Conservation (phyloP, 495 filamentous ascomycete genomes). For the Saxophila tyrrhenica region DNA sequence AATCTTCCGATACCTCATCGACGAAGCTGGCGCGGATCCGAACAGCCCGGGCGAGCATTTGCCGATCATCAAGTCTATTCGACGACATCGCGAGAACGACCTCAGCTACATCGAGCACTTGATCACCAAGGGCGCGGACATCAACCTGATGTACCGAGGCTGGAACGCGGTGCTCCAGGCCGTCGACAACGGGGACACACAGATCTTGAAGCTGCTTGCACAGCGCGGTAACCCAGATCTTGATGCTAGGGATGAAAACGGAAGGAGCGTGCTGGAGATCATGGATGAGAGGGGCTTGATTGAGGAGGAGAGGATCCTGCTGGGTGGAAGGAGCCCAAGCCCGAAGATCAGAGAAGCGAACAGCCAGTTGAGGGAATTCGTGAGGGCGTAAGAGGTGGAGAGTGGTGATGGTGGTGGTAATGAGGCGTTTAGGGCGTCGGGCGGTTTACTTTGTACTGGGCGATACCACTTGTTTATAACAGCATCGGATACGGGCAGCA, state of each 20-base stretch:
- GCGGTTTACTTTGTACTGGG: too few species aligned
- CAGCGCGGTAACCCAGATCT: slow-evolving; percentile 20
- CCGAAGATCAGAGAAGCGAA: slow-evolving; percentile 9
- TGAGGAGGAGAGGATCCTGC: slow-evolving; percentile 13
- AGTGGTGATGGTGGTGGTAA: too few species aligned
- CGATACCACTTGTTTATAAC: too few species aligned
- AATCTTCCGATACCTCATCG: slow-evolving; percentile 39
- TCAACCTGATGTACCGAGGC: slow-evolving; percentile 43
- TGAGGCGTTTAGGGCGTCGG: too few species aligned
- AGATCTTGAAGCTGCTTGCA: slow-evolving; percentile 35
- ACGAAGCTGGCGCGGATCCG: slow-evolving; percentile 40
- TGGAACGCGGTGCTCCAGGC: slow-evolving; percentile 37
- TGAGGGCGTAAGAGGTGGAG: neutral
- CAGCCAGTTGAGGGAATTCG: slow-evolving; percentile 6
- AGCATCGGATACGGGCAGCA: too few species aligned
- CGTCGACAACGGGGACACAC: slow-evolving; percentile 23
- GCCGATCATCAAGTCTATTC: slow-evolving; percentile 43
- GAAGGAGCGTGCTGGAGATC: slow-evolving; percentile 13
- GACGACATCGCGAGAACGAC: slow-evolving; percentile 37
- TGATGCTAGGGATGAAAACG: slow-evolving; percentile 10
- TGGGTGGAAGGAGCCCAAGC: slow-evolving; percentile 2
- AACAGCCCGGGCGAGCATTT: slow-evolving; percentile 45
- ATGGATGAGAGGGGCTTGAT: slow-evolving; percentile 11
- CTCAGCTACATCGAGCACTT: slow-evolving; percentile 40
- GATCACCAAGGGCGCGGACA: slow-evolving; percentile 41